These are phyloP conservation scores for Phellinidium pouzarii DNA, from an alignment of 1,284 basidiomycete genomes.

Conservation along the genomic window DNA sequence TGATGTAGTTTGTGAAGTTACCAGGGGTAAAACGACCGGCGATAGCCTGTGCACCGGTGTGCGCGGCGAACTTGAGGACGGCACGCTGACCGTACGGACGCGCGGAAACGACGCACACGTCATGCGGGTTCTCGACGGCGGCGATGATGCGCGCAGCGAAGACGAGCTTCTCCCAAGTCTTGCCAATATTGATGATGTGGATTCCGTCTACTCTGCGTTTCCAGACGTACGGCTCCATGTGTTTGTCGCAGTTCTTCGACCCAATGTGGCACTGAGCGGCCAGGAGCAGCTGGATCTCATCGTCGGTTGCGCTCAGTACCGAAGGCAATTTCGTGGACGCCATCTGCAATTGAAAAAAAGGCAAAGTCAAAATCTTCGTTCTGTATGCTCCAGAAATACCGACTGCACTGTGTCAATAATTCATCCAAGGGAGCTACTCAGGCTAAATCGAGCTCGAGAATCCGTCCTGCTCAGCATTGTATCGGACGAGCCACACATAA, in stretches of 20 bases:
- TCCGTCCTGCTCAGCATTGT: not conserved
- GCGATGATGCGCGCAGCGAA: conserved; percentile 92
- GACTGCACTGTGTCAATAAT: too few relatives aligned
- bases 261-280: conserved; percentile 96
- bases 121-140: conserved; percentile 95
- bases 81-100: conserved; percentile 99
- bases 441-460: not conserved
- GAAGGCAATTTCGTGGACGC: conserved; percentile 88
- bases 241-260: conserved; percentile 98
- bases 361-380: not conserved
- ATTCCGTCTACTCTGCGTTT: conserved; percentile 95
- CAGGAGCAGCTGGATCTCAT: conserved; percentile 93
- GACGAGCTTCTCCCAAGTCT: conserved; percentile 99
- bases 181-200: conserved; percentile 96
- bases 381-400: too few relatives aligned
- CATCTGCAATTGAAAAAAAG: conserved; percentile 5
- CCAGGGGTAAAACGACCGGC: conserved; percentile 99
- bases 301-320: conserved; percentile 88
- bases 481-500: not conserved
- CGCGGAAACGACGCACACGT: conserved; percentile 96
- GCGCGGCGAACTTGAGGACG: conserved; percentile 96
- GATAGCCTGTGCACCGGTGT: conserved; percentile 97
- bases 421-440: not conserved
- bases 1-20: conserved; percentile 99
- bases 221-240: conserved; percentile 98